Evolutionary conservation across 1,284 basidiomycete species (phyloP), one percentile per base, ranked within the genome.

Genomic region (Pseudozyma pruni): DNA sequence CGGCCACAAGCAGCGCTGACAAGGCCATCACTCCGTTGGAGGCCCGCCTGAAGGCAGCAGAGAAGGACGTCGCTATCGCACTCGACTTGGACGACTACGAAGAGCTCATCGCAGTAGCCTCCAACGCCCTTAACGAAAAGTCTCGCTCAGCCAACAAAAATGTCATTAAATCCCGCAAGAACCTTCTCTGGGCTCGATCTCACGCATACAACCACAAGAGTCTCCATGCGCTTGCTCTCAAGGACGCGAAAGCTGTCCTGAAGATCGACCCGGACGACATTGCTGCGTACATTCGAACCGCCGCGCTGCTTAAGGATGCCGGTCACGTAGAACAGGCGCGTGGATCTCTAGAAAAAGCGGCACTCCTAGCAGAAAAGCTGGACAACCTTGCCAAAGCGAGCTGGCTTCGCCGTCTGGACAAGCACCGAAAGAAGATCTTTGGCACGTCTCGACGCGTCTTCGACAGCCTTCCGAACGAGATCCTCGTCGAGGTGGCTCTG

Each of bases 121-220:
- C 56, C 32, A 34, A 42, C 2, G 62, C 56, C 13, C 51, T 66
- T 4, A n/a, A 29, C 2, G 19, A 9, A 11, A 55, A 41, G 16
- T 11, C 51, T 8, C 25, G 20, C 9, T 14, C 27, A 9, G 27
- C 33, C 14, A 44, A 27, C 41, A 60, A 67, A 22, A 44, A 17
- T 2, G 19, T 45, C 20, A 54, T 51, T 53, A 61, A 69, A 33
- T 58, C 54, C 5, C 66, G 55, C 33, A 69, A 69, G 48, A 55
- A 52, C 9, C 42, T 69, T 2, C 41, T 60, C 23, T 70, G 67
- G 67, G 55, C 67, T 10, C 52, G 67, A 17, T 59, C 67, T 0
- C 46, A 59, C 11, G 52, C 60, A 1, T 57, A 70, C 16, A 31
- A 45, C 13, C 42, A 48, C n/a, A 42, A 49, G 11, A 39, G 17